Conservation (phyloP, 192 early-diverging fungal genomes). For the Coemansia sp. region DNA sequence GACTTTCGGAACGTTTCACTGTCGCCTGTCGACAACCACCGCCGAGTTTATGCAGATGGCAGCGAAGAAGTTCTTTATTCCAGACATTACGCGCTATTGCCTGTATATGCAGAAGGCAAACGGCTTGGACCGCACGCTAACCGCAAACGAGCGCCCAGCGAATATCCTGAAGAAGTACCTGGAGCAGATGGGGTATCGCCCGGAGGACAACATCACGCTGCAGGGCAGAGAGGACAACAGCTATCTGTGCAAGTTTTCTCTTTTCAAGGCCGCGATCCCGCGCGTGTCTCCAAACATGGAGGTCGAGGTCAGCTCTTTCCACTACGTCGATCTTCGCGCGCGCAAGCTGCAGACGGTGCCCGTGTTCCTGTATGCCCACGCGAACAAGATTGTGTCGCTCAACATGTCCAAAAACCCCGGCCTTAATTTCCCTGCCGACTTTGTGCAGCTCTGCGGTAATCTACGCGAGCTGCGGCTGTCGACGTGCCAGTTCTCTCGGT, state of each 20-base stretch:
- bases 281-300: slow-evolving; percentile 54
- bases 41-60: slow-evolving; percentile 71
- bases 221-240: slow-evolving; percentile 84
- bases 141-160: slow-evolving; percentile 66
- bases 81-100: slow-evolving; percentile 59
- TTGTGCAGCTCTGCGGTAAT: slow-evolving; percentile 70
- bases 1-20: slow-evolving; percentile 77
- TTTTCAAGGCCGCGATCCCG: slow-evolving; percentile 58
- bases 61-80: slow-evolving; percentile 78
- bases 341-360: slow-evolving; percentile 77
- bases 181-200: slow-evolving; percentile 77
- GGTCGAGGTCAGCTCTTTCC: slow-evolving; percentile 52
- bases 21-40: slow-evolving; percentile 64
- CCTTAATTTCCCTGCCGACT: slow-evolving; percentile 79
- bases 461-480: slow-evolving; percentile 67
- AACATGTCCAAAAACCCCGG: slow-evolving; percentile 79
- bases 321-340: slow-evolving; percentile 68
- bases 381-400: slow-evolving; percentile 69
- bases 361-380: slow-evolving; percentile 69
- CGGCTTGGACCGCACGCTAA: slow-evolving; percentile 67
- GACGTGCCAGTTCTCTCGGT: slow-evolving; percentile 63
- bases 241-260: slow-evolving; percentile 76
- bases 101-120: slow-evolving; percentile 50
- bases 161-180: slow-evolving; percentile 69
- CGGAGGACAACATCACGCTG: slow-evolving; percentile 71